Percentiles rank a stretch among this genome's conserved stretches.
phyloP scores from a whole-genome alignment of 2,329 filamentous ascomycete species.

The Sphaceloma murrayae region DNA sequence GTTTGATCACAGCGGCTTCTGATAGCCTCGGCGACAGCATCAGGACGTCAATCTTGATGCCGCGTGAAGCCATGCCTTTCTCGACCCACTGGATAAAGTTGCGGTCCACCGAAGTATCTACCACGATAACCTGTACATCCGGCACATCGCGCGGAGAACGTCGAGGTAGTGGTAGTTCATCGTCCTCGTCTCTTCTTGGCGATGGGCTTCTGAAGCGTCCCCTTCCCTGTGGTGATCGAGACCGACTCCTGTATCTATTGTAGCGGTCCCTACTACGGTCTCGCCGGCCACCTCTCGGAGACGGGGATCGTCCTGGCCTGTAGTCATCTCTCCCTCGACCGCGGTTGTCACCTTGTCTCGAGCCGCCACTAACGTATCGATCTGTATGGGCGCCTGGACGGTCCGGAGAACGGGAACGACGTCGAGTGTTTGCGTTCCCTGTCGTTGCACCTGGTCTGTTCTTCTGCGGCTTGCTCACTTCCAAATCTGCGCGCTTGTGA shows the following conservation, averaged over 20 bases:
- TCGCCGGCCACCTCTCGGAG: conserved; percentile 33
- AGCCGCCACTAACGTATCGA: conserved; percentile 47
- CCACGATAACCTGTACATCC: conserved; percentile 77
- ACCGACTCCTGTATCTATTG: conserved; percentile 31
- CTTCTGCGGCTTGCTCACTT: conserved; percentile 77
- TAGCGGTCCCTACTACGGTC: conserved; percentile 30
- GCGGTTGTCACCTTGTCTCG: conserved; percentile 9
- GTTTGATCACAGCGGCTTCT: conserved; percentile 67
- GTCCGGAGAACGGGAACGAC: conserved; percentile 30
- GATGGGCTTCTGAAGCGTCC: conserved; percentile 36
- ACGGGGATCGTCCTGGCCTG: conserved; percentile 37
- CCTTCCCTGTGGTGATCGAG: conserved; percentile 34
- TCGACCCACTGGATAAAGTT: conserved; percentile 81
- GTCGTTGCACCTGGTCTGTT: conserved; percentile 30
- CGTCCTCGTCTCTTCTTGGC: conserved; percentile 53
- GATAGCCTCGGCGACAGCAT: conserved; percentile 68
- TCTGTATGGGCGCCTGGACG: conserved; percentile 34
- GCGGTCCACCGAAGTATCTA: conserved; percentile 60
- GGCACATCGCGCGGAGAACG: conserved; percentile 67
- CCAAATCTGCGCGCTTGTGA: conserved; percentile 72
- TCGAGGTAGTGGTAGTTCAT: conserved; percentile 61
- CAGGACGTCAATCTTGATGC: conserved; percentile 68
- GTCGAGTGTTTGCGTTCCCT: conserved; percentile 32
- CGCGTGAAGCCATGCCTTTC: conserved; percentile 59
- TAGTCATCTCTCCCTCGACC: conserved; percentile 48